phyloP scores from a whole-genome alignment of 352 stramenopile genomes.

The Globisporangium lucens region DNA sequence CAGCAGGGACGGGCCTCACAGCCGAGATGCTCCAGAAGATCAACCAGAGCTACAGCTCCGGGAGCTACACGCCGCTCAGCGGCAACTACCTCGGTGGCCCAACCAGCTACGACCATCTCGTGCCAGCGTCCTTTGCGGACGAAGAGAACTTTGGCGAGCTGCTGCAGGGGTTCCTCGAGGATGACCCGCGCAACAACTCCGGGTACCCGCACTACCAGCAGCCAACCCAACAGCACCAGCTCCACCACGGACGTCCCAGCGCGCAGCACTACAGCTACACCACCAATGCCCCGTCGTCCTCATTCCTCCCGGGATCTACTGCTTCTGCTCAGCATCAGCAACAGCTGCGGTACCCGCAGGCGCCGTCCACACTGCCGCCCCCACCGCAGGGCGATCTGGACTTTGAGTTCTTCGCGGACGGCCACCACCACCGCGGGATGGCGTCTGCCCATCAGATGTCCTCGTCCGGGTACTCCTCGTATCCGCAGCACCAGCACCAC shows the following conservation, averaged over 20 bases:
- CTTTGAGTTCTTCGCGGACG: conserved; percentile 27
- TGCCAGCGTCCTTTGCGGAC: conserved; percentile 46
- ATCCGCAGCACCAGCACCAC: conserved; percentile 4
- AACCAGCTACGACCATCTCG: conserved; percentile 51
- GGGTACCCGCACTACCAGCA: conserved; percentile 26
- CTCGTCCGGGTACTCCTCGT: not conserved
- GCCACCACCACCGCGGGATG: conserved; percentile 2
- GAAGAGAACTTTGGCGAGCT: conserved; percentile 71
- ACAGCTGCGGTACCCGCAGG: conserved; percentile 20
- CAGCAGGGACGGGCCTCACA: conserved; percentile 4
- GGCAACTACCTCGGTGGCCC: conserved; percentile 22
- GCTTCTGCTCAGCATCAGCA: conserved; percentile 15
- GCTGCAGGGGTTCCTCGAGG: conserved; percentile 67
- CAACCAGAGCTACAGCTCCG: conserved; percentile 26
- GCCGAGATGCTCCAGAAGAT: conserved; percentile 22
- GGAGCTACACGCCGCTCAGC: conserved; percentile 26
- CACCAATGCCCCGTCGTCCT: conserved; percentile 8
- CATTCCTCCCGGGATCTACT: conserved; percentile 2
- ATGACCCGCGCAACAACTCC: conserved; percentile 35
- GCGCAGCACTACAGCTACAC: conserved; percentile 8
- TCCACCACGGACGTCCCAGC: not conserved
- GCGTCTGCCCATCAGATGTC: not conserved
- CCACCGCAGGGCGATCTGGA: conserved; percentile 21
- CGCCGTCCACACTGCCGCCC: conserved; percentile 17
- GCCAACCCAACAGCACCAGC: conserved; percentile 18